Evolutionary conservation across 2,329 filamentous ascomycete genomes (phyloP), one percentile per base, ranked within the genome.

Genomic region (Trichophyton rubrum): DNA sequence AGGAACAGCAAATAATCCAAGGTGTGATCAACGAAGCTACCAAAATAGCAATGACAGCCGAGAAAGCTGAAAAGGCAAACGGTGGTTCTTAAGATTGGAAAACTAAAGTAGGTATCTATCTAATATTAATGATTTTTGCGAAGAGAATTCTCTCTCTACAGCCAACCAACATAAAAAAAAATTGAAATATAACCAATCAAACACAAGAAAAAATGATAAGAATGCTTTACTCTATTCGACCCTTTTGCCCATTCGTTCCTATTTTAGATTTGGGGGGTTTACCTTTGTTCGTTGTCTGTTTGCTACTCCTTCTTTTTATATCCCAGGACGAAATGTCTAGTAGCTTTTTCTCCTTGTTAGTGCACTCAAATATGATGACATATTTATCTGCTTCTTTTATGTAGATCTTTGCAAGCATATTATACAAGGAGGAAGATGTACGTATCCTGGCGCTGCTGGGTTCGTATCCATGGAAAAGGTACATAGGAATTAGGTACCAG

Each of bases 1-100:
- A 93, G 57, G 91, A 97, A 71, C 89, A 93, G 72, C 82, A 82
- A 64, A 81, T 95, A 56, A 82, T 97, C 64, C 86, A 95, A 72
- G 82, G 79, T 22, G 89, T 92, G 60, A 83, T 95, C 63, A 80
- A 86, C 65, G 83, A 88, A 73, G 88, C 88, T 60, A 82, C 85
- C 63, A 76, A 77, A 60, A 79, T 84, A 66, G 75, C 74, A 15
- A 68, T 77, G 66, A 73, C 74, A 55, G 71, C 71, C 20, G 60
- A 64, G 47, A 57, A 58, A 13, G 71, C 71, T 35, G 71, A 72
- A 60, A 72, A 73, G 30, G 71, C 72, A 20, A 65, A 65, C 33
- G 63, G 64, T 11, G 61, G 63, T 20, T 30, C 61, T 30, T 63
- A 53, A 63, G 24, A 43, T n/a, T n/a, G 40, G 40, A 15, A 17